Percentiles rank a stretch among this genome's conserved stretches.
Evolutionary conservation across 2,329 filamentous ascomycete genomes (phyloP).

Genomic region (Emmonsiellopsis sp.): DNA sequence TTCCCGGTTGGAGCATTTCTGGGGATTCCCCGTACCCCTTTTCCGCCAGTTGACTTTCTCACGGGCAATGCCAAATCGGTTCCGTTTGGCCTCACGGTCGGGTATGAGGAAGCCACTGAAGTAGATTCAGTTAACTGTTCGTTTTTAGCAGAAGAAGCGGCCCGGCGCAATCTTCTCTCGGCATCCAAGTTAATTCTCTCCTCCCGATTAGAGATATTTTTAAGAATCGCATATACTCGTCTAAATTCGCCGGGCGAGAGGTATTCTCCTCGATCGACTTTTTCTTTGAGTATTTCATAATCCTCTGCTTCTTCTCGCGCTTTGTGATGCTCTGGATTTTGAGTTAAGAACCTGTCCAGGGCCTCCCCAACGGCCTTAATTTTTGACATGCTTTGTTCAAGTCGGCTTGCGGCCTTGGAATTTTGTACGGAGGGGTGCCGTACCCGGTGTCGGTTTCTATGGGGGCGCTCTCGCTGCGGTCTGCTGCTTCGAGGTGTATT

Average conservation of each 20-base stretch:
- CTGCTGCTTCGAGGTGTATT: too few species aligned
- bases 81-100: too few species aligned
- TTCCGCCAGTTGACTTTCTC: too few species aligned
- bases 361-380: neutral
- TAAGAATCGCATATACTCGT: conserved; percentile 2
- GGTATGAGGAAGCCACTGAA: too few species aligned
- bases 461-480: neutral
- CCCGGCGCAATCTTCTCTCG: neutral
- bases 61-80: too few species aligned
- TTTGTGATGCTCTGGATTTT: neutral
- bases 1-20: too few species aligned
- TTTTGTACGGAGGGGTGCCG: neutral
- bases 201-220: conserved; percentile 4
- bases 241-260: conserved; percentile 1
- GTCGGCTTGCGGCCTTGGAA: neutral
- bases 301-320: conserved; percentile 1
- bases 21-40: too few species aligned
- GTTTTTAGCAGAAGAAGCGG: neutral
- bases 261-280: neutral
- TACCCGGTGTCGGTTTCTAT: neutral
- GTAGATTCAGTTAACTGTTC: neutral
- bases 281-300: conserved; percentile 2
- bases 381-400: neutral
- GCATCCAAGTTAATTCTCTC: neutral
- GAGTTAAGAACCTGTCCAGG: conserved; percentile 2